Base-by-base conservation (phyloP, 1,139 yeast species). In the Williopsis jadinii region DNA sequence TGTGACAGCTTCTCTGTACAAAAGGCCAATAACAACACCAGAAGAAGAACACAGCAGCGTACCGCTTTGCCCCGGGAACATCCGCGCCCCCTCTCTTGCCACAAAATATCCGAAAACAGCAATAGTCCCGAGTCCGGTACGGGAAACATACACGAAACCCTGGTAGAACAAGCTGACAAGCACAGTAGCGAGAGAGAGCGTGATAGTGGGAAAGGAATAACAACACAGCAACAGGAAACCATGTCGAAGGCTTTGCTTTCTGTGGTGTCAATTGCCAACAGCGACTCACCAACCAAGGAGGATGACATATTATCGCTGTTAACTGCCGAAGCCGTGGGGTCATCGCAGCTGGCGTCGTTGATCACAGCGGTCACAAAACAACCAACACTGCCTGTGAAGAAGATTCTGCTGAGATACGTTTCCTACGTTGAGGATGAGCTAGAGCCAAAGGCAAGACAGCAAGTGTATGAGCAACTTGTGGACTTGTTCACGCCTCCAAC, bases 401-500 rank as follows among this genome's bases (percentile, higher is more conserved):
- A 38, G 28, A 49, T 49, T 3, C 36, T 51, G 2, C 34, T 32
- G 2, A 31, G 26, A 1, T 50, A 44, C 27, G 38, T 50, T 10
- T 44, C 44, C 9, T 28, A 32, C 12, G 29, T 49, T 24, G 43
- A 42, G 3, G 12, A 38, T 1, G 12, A 27, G 9, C 15, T 27
- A 1, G 8, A 27, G 3, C 10, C 39, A 1, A 30, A 31, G 9
- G 35, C 28, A 15, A 42, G 39, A 19, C 34, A 38, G 6, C 5
- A 32, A 2, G 28, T 47, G 2, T 49, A 48, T 14, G 44, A 45
- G 11, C 31, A 40, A 1, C 15, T 50, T 10, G 32, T 50, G 8
- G 26, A 35, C 3, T 38, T 31, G 3, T 46, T 52, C 33, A 43
- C 55, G 0, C 55, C 54, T 5, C 53, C 55, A 34, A 49, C 54